These are phyloP conservation scores for Phylloboletellus chloephorus DNA, from an alignment of 1,284 basidiomycete genomes.

Conservation along the genomic window DNA sequence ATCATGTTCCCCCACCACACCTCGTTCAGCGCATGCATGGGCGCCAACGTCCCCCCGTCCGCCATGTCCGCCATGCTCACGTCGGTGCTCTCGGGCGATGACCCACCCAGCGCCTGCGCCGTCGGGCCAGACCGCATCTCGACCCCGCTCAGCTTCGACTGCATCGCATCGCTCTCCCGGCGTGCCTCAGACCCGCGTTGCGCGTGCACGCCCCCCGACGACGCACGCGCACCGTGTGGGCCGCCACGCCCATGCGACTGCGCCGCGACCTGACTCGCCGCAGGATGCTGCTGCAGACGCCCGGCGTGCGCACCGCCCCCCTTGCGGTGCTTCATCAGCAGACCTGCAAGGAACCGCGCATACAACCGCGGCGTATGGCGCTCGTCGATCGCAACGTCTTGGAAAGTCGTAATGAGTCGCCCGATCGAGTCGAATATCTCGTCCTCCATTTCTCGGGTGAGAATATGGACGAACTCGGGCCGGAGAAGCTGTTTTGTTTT, in stretches of 20 bases:
- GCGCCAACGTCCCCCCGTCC: conserved; percentile 59
- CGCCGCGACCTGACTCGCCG: conserved; percentile 22
- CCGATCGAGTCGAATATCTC: conserved; percentile 69
- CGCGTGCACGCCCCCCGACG: conserved; percentile 9
- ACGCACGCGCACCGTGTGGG: conserved; percentile 8
- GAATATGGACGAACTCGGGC: conserved; percentile 61
- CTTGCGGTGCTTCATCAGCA: conserved; percentile 61
- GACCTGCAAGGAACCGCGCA: conserved; percentile 68
- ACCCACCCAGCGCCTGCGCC: conserved; percentile 21
- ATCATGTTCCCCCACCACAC: conserved; percentile 73
- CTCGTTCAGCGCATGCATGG: conserved; percentile 67
- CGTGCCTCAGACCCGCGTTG: conserved; percentile 11
- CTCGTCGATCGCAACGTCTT: conserved; percentile 77
- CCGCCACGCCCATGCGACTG: conserved; percentile 7
- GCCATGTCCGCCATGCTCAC: conserved; percentile 37
- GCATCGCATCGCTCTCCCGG: conserved; percentile 18
- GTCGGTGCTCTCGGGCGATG: conserved; percentile 26
- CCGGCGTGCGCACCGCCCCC: conserved; percentile 45
- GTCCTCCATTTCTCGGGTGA: conserved; percentile 52
- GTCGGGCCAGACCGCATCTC: conserved; percentile 10
- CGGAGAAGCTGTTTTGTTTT: conserved; percentile 65
- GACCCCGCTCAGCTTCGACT: conserved; percentile 10
- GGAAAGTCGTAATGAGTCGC: conserved; percentile 63
- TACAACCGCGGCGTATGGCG: conserved; percentile 77
- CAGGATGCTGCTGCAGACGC: conserved; percentile 24